These are phyloP conservation scores for Amylocarpus encephaloides DNA, from an alignment of 2,329 filamentous ascomycete genomes.

Conservation along the genomic window DNA sequence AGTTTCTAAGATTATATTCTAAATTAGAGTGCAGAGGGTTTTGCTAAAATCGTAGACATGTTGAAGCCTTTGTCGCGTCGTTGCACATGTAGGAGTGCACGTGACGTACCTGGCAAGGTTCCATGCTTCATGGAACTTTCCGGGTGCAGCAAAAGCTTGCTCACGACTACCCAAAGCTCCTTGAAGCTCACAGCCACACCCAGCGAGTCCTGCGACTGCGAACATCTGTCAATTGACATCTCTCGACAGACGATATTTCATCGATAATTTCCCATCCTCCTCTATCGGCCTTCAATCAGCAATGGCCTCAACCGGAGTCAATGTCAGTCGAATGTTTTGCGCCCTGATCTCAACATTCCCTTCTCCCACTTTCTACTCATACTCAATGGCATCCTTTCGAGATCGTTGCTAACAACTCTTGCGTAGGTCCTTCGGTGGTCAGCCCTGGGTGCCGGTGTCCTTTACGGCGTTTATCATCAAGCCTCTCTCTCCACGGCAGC, in stretches of 20 bases:
- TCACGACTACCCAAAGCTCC: conserved; percentile 19
- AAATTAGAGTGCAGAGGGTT: background rate
- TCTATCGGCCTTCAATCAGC: conserved; percentile 10
- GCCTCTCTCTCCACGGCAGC: conserved; percentile 67
- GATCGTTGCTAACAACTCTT: conserved; percentile 2
- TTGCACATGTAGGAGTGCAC: no score
- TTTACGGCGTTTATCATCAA: conserved; percentile 97
- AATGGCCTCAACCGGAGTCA: conserved; percentile 43
- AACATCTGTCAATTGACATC: conserved; percentile 27
- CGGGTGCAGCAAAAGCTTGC: conserved; percentile 11
- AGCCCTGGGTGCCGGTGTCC: conserved; percentile 81
- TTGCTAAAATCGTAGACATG: no score
- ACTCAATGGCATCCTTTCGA: background rate
- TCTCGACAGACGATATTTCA: conserved; percentile 12
- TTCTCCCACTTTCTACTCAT: background rate
- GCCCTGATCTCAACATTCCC: background rate
- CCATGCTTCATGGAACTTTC: background rate
- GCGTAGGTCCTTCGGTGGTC: conserved; percentile 91
- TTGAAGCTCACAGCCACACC: conserved; percentile 17
- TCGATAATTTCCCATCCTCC: conserved; percentile 9
- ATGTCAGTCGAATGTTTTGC: conserved; percentile 38
- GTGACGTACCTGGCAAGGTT: background rate
- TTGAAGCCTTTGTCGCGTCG: background rate
- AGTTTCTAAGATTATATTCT: background rate
- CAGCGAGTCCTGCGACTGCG: conserved; percentile 16